These are phyloP conservation scores for Apiospora rasikravindrae DNA, from an alignment of 2,329 filamentous ascomycete species.

Conservation along the genomic window DNA sequence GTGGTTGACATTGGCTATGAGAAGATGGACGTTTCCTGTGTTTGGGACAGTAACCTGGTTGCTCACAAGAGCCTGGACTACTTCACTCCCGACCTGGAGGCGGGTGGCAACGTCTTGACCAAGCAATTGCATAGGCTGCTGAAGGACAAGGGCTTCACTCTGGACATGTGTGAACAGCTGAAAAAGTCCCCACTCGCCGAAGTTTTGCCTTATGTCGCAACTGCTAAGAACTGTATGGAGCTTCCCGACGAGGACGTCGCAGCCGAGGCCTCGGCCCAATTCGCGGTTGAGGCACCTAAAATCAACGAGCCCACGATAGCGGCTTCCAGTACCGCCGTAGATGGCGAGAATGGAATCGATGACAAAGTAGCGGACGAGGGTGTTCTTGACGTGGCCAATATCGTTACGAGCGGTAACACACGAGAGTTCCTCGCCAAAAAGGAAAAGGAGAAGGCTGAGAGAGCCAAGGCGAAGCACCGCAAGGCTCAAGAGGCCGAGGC, in stretches of 20 bases:
- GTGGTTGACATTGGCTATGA: slow-evolving; percentile 90
- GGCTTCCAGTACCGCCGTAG: slow-evolving; percentile 35
- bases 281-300: slow-evolving; percentile 42
- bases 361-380: slow-evolving; percentile 66
- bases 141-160: slow-evolving; percentile 60
- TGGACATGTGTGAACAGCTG: slow-evolving; percentile 73
- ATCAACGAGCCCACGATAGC: slow-evolving; percentile 38
- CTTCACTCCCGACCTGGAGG: slow-evolving; percentile 51
- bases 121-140: slow-evolving; percentile 72
- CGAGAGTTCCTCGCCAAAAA: slow-evolving; percentile 83
- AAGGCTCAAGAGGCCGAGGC: slow-evolving; percentile 60
- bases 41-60: slow-evolving; percentile 79
- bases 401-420: slow-evolving; percentile 81
- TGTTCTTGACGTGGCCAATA: slow-evolving; percentile 82
- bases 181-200: slow-evolving; percentile 72
- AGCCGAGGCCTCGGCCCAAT: slow-evolving; percentile 37
- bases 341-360: slow-evolving; percentile 40
- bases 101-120: slow-evolving; percentile 89
- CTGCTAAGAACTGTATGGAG: slow-evolving; percentile 52
- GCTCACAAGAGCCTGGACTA: slow-evolving; percentile 68
- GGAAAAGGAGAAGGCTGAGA: slow-evolving; percentile 78
- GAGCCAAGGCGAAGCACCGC: slow-evolving; percentile 63
- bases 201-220: slow-evolving; percentile 62
- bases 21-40: slow-evolving; percentile 91
- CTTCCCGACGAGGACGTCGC: slow-evolving; percentile 47